Evolutionary conservation across 257 asterid genomes (phyloP), one percentile per base, ranked within the genome.

Genomic region (Ballota nigra): DNA sequence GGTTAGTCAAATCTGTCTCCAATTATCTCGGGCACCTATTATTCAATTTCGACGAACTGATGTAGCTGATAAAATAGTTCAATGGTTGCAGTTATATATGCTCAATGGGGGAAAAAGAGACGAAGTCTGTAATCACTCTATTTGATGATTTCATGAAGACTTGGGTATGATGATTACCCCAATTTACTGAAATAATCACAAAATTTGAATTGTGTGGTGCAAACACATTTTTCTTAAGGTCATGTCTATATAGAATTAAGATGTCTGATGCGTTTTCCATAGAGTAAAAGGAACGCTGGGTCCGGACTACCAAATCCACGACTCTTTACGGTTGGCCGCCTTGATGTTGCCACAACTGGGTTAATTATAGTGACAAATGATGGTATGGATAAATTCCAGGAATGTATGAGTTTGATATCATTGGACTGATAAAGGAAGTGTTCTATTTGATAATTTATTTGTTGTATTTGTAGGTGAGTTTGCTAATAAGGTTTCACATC

Each of bases 271-370:
- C 66, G 28, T 66, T 77, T 73, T 23, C 56, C 41, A 45, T 79
- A 94, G 99, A 79, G 60, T 76, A 92, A 80, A 83, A 86, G 78
- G 71, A 82, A 86, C 73, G 87, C 93, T 15, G 97, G 52, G 4
- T 43, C 52, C 19, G 52, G 96, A 77, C 70, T 75, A 52, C 95
- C 98, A 62, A 80, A 75, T 66, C 99, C 96, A 23, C 87, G 99
- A 28, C 89, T 95, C 34, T 95, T 92, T 75, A 95, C 99, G 15
- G 98, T 92, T 79, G 99, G 98, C 52, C 96, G 99, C 20, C 99
- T 95, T 82, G 99, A 95, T 80, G 99, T 95, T 78, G 88, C 86
- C 77, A 95, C 99, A 13, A 86, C 96, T 49, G 99, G 99, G 70
- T 79, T 95, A 78, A 89, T 95, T 68, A 79, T 95, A 68, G 96